Percentiles rank a stretch among this genome's conserved stretches.
These are phyloP conservation scores for Paecilomyces formosus DNA, from an alignment of 2,329 filamentous ascomycete species.

Conservation along the genomic window DNA sequence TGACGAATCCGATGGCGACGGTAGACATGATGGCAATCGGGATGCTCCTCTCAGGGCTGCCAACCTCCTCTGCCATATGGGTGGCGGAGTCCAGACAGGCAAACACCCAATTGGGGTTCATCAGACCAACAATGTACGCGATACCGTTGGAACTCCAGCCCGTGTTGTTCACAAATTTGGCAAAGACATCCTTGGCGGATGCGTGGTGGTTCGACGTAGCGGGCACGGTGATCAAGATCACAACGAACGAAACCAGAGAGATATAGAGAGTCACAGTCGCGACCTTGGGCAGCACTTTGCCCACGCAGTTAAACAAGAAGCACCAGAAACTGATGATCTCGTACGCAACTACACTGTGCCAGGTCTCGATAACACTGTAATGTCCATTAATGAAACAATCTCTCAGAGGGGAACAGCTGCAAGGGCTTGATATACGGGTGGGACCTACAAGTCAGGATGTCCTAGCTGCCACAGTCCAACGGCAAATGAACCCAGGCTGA, in stretches of 20 bases:
- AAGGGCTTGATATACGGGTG: neutral
- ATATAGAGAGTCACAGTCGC: conserved; percentile 37
- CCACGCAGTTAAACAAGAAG: conserved; percentile 39
- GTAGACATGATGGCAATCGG: conserved; percentile 46
- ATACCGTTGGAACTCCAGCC: conserved; percentile 42
- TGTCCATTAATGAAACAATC: neutral
- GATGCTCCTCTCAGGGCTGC: conserved; percentile 39
- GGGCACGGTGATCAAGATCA: conserved; percentile 44
- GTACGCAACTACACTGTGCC: conserved; percentile 35
- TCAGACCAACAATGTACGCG: conserved; percentile 45
- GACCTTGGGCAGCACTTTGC: conserved; percentile 23
- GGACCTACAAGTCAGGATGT: conserved; percentile 43
- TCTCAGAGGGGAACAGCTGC: neutral
- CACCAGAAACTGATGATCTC: conserved; percentile 38
- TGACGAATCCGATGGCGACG: conserved; percentile 43
- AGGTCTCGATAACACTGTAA: conserved; percentile 18
- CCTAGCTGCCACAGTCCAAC: conserved; percentile 44
- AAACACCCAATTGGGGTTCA: conserved; percentile 46
- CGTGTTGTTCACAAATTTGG: conserved; percentile 46
- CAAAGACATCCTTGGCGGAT: conserved; percentile 44
- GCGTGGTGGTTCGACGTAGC: conserved; percentile 37
- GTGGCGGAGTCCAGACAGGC: conserved; percentile 45
- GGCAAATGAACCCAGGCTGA: conserved; percentile 38
- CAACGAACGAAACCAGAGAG: conserved; percentile 39
- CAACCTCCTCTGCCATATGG: conserved; percentile 46